A percentile compares a stretch with the other conserved stretches of the same genome.
Conservation (phyloP, 2,329 filamentous ascomycete species). For the Cytospora schulzeri region DNA sequence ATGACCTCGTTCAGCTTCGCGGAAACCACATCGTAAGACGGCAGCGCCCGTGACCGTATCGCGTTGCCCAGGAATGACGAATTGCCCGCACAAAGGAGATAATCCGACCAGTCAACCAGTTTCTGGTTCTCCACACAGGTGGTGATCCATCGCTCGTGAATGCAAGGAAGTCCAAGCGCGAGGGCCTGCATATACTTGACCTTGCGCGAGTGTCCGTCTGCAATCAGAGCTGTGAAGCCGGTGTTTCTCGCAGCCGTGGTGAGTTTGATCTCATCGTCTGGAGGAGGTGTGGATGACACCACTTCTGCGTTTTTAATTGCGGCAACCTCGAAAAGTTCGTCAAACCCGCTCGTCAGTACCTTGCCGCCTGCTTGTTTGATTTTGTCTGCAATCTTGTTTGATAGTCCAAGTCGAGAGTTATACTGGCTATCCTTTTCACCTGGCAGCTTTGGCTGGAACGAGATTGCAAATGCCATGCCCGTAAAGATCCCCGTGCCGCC, state of each 20-base stretch:
- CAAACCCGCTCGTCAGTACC: slow-evolving; percentile 75
- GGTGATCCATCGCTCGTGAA: slow-evolving; percentile 79
- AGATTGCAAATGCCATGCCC: slow-evolving; percentile 86
- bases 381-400: slow-evolving; percentile 53
- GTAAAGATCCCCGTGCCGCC: slow-evolving; percentile 57
- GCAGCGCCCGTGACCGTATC: slow-evolving; percentile 71
- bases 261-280: slow-evolving; percentile 51
- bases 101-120: slow-evolving; percentile 75
- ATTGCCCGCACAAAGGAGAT: slow-evolving; percentile 82
- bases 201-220: slow-evolving; percentile 82
- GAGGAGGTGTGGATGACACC: slow-evolving; percentile 34
- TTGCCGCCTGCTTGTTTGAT: slow-evolving; percentile 73
- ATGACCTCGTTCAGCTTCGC: slow-evolving; percentile 62
- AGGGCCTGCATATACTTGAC: slow-evolving; percentile 94
- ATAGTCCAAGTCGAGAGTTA: slow-evolving; percentile 42
- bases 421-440: slow-evolving; percentile 57
- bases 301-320: slow-evolving; percentile 39
- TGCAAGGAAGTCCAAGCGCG: slow-evolving; percentile 83
- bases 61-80: slow-evolving; percentile 76
- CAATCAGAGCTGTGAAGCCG: slow-evolving; percentile 83
- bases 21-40: slow-evolving; percentile 58
- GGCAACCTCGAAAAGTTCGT: slow-evolving; percentile 70
- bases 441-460: slow-evolving; percentile 58
- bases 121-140: slow-evolving; percentile 65
- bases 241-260: slow-evolving; percentile 53